Percentiles rank a stretch among this genome's conserved stretches.
Evolutionary conservation across 1,284 basidiomycete species (phyloP).

Genomic region (Apiotrichum porosum): DNA sequence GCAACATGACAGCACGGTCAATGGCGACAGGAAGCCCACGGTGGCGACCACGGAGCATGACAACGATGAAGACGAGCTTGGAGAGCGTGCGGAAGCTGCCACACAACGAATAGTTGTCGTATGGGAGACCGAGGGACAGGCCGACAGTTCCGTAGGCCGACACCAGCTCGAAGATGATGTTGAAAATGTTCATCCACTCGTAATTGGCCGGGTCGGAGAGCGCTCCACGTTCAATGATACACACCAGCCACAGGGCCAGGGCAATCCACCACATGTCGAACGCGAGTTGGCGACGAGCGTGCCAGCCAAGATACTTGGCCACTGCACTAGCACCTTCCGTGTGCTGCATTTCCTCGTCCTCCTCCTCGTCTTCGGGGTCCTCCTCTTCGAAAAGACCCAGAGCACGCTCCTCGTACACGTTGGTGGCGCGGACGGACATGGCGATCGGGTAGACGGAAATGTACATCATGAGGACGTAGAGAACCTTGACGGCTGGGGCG

Average conservation of each 20-base stretch:
- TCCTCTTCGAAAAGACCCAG: slow-evolving; percentile 65
- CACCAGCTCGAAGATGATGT: slow-evolving; percentile 56
- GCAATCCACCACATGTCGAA: slow-evolving; percentile 92
- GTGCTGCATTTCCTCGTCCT: slow-evolving; percentile 48
- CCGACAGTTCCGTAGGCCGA: slow-evolving; percentile 91
- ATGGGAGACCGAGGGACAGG: slow-evolving; percentile 67
- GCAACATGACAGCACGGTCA: slow-evolving; percentile 48
- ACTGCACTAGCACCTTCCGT: slow-evolving; percentile 39
- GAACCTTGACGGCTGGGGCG: slow-evolving; percentile 73
- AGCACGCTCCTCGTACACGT: slow-evolving; percentile 91
- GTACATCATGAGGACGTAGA: slow-evolving; percentile 85
- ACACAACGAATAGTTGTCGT: slow-evolving; percentile 49
- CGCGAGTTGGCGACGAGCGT: slow-evolving; percentile 75
- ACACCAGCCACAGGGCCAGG: slow-evolving; percentile 70
- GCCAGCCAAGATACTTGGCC: slow-evolving; percentile 48
- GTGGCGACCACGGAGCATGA: slow-evolving; percentile 44
- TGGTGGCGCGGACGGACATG: slow-evolving; percentile 85
- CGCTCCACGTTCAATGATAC: slow-evolving; percentile 72
- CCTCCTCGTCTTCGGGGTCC: slow-evolving; percentile 53
- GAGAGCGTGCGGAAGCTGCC: slow-evolving; percentile 37
- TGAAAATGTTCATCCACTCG: slow-evolving; percentile 74
- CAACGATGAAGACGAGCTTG: slow-evolving; percentile 40
- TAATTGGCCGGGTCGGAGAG: slow-evolving; percentile 56
- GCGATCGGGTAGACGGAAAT: slow-evolving; percentile 54
- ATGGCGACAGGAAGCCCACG: slow-evolving; percentile 44